Evolutionary conservation across 2,329 filamentous ascomycete genomes (phyloP).

Genomic region (Beauveria australis): DNA sequence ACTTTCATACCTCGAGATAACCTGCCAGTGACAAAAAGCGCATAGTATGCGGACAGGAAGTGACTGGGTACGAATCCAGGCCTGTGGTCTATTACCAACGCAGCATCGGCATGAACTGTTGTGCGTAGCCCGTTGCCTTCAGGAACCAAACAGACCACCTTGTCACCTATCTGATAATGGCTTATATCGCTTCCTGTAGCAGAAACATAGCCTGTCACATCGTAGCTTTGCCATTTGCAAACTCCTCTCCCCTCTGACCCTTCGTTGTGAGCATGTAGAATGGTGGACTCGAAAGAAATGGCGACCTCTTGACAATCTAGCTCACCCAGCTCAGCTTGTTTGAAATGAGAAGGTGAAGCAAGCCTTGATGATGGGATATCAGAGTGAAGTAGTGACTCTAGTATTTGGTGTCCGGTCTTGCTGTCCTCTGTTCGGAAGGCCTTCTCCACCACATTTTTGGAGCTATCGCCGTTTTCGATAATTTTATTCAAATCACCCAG

Average conservation of each 20-base stretch:
- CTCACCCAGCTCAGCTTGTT: not conserved
- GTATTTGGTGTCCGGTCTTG: not conserved
- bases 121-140: constrained; percentile 27
- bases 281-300: constrained; percentile 29
- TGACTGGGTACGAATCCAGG: constrained; percentile 28
- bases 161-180: constrained; percentile 27
- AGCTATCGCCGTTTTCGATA: constrained; percentile 28
- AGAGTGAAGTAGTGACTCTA: not conserved
- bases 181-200: constrained; percentile 25
- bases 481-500: constrained; percentile 32
- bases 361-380: not conserved
- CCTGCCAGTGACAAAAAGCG: constrained; percentile 27
- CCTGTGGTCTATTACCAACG: constrained; percentile 26
- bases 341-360: not conserved
- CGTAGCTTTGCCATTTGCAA: constrained; percentile 16
- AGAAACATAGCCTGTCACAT: constrained; percentile 31
- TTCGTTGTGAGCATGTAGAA: constrained; percentile 20
- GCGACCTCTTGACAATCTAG: constrained; percentile 29
- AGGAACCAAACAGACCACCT: constrained; percentile 32
- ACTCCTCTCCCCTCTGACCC: not conserved
- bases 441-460: constrained; percentile 8
- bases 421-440: constrained; percentile 15
- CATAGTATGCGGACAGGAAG: constrained; percentile 35
- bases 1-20: constrained; percentile 22
- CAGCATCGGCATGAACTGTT: constrained; percentile 23